Percentiles rank a stretch among this genome's conserved stretches.
phyloP scores from a whole-genome alignment of 1,139 yeast species.

The Geotrichum klebahnii region DNA sequence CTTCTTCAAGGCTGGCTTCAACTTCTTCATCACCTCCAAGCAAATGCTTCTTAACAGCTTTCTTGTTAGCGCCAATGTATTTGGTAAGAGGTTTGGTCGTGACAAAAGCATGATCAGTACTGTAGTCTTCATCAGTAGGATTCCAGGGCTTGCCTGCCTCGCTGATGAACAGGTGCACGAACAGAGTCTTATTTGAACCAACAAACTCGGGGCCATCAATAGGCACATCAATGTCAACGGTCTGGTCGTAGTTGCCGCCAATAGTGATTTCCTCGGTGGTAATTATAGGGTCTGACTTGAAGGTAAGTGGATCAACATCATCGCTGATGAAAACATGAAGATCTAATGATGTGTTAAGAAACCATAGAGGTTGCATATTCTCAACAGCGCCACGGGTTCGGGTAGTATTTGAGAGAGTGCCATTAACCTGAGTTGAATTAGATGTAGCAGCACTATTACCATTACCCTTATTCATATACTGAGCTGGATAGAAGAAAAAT shows the following conservation, averaged over 20 bases:
- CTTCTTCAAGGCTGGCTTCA: constrained; percentile 25
- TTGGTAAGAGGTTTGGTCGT: constrained; percentile 30
- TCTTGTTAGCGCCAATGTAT: constrained; percentile 31
- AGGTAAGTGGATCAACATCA: constrained; percentile 7
- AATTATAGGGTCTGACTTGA: constrained; percentile 5
- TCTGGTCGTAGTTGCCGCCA: constrained; percentile 11
- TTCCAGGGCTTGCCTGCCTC: constrained; percentile 26
- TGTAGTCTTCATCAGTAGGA: constrained; percentile 21
- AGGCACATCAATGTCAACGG: constrained; percentile 13
- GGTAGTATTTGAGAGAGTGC: too few species aligned
- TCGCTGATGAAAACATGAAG: constrained; percentile 16
- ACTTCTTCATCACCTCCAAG: constrained; percentile 31
- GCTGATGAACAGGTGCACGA: constrained; percentile 33
- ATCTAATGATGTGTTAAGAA: constrained; percentile 10
- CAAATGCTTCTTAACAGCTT: constrained; percentile 35
- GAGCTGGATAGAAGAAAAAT: too few species aligned
- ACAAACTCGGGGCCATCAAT: constrained; percentile 19
- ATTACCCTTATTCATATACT: too few species aligned
- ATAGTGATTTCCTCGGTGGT: constrained; percentile 5
- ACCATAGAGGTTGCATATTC: constrained; percentile 12
- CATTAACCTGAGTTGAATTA: too few species aligned
- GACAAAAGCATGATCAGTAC: constrained; percentile 25
- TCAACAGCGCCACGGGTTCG: neutral
- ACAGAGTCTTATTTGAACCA: constrained; percentile 35
- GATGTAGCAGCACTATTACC: too few species aligned